Conservation (phyloP, 2,329 filamentous ascomycete species). For the Penicillium sp. region DNA sequence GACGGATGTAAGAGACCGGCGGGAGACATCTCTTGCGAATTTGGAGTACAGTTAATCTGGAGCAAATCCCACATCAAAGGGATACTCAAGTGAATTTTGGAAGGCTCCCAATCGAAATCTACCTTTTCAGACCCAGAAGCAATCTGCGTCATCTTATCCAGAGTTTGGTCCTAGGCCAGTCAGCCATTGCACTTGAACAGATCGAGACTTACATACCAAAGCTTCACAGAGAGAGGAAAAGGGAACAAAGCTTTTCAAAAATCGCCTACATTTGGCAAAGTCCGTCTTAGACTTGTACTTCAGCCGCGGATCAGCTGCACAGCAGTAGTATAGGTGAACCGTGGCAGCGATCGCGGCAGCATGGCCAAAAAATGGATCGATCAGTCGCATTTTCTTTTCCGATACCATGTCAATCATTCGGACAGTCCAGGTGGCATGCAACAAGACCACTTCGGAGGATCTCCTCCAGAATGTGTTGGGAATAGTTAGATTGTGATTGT, state of each 20-base stretch:
- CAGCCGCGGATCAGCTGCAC: slow-evolving; percentile 45
- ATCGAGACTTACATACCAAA: slow-evolving; percentile 35
- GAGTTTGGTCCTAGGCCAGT: slow-evolving; percentile 40
- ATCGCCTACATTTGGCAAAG: slow-evolving; percentile 48
- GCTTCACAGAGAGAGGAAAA: slow-evolving; percentile 45
- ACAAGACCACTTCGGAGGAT: slow-evolving; percentile 48
- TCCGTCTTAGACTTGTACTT: slow-evolving; percentile 51
- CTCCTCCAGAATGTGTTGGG: slow-evolving; percentile 52
- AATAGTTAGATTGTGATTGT: slow-evolving; percentile 49
- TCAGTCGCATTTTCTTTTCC: slow-evolving; percentile 46
- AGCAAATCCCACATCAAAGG: slow-evolving; percentile 51
- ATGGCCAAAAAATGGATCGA: slow-evolving; percentile 50
- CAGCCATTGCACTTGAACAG: not conserved
- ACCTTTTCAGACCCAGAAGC: slow-evolving; percentile 47
- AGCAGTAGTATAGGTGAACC: slow-evolving; percentile 51
- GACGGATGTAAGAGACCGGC: slow-evolving; percentile 43
- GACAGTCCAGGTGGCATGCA: slow-evolving; percentile 52
- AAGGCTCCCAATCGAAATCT: slow-evolving; percentile 50
- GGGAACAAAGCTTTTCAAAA: slow-evolving; percentile 46
- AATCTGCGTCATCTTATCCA: slow-evolving; percentile 48
- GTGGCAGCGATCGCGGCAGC: slow-evolving; percentile 50
- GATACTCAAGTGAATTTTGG: slow-evolving; percentile 49
- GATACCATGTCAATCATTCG: slow-evolving; percentile 52
- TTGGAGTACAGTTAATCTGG: slow-evolving; percentile 44
- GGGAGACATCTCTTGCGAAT: slow-evolving; percentile 33